Evolutionary conservation across 805 yeast genomes (phyloP), one percentile per base, ranked within the genome.

Genomic region (Metschnikowia henanensis): DNA sequence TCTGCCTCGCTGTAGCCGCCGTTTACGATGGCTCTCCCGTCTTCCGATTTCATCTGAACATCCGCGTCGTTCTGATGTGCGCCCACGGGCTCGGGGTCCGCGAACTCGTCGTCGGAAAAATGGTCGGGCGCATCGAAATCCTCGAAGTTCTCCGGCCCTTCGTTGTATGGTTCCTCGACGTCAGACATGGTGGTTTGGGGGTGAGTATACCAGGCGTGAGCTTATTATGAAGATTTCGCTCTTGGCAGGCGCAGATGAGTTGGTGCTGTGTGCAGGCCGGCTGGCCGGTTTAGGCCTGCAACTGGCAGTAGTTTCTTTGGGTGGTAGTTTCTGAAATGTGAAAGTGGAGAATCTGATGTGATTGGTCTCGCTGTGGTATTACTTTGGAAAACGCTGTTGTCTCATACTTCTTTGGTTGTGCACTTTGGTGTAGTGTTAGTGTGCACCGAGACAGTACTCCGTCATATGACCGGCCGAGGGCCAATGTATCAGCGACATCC

Each of bases 91-190:
- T 48, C 73, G 48, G 60, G 70, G 58, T 60, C 71, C 60, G 53
- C 59, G 44, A 76, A 78, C 45, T 81, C 94, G 26, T 77, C 82
- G 55, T 86, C 95, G 5, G 91, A 83, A 62, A 82, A 83, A 58
- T 86, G 89, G 49, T 85, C 95, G 6, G 73, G 70, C 50, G 83
- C 91, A 46, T 89, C 96, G 64, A 84, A 87, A 57, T 90, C 95
- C 54, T 81, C 95, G 56, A 66, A 81, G 66, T 80, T 72, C 58
- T 84, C 89, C 42, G 75, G 78, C 38, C 77, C 84, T 39, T 84
- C 90, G 64, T 87, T 84, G 67, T 81, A 85, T 29, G 74, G 72
- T 37, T 71, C 76, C 59, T 72, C 76, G 37, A 57, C 55, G 60
- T 71, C 75, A 20, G 75, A 70, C 76, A 71, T 71, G 35, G 21